Evolutionary conservation across 2,329 filamentous ascomycete genomes (phyloP), one percentile per base, ranked within the genome.

Genomic region (Pseudomassariella vexata): DNA sequence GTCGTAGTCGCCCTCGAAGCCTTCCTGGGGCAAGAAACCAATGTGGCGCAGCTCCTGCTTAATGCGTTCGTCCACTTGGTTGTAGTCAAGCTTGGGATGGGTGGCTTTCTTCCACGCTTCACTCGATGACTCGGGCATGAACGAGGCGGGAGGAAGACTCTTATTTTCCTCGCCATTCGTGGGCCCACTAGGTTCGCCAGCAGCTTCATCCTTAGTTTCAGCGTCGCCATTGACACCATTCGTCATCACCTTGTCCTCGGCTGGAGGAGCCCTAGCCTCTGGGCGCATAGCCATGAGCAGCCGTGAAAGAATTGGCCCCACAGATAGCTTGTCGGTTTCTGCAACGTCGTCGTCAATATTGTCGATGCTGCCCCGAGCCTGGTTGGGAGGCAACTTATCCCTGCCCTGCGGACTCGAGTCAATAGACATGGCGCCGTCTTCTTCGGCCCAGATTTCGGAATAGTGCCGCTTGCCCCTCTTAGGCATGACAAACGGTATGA

Each of bases 41-140:
- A 95, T 86, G 58, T 95, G 85, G 10, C 84, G 80, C 12, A 98
- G 73, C 54, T 98, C 92, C 49, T 88, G 83, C 60, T 94, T 85
- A 31, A 95, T 76, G 28, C 92, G 85, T 52, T 95, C 85, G 48
- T 98, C 92, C 14, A 95, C 76, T 50, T 88, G 82, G 3, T 75
- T 71, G 53, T 94, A 94, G 51, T 95, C 89, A 6, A 94, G 69
- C 45, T 86, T 88, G 2, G 72, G 71, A 32, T 84, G 78, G 1
- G 74, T 78, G 0, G 82, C 76, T 36, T 86, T 85, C 58, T 87
- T 90, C 79, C 86, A 92, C 5, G 76, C 69, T 44, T 84, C 83
- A 5, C 79, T 75, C 5, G 76, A 74, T 3, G 85, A 84, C 42
- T 94, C 87, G 1, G 82, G 70, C 66, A 95, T 87, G 41, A 74